Evolutionary conservation across 1,284 basidiomycete genomes (phyloP).

Genomic region (Ustilago curta): DNA sequence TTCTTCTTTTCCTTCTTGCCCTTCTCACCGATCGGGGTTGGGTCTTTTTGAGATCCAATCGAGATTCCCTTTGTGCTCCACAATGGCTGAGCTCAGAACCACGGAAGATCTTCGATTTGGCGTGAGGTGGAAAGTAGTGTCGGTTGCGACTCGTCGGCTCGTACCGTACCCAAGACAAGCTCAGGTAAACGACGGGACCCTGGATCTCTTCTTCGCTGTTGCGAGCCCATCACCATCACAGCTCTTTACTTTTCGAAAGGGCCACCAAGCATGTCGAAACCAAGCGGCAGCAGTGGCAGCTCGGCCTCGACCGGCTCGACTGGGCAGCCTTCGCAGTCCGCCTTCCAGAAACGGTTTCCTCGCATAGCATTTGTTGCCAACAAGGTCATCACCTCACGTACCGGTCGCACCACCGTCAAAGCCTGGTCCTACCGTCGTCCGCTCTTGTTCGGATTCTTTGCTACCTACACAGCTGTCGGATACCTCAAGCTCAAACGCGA

Average conservation of each 20-base stretch:
- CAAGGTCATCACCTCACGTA: conserved; percentile 37
- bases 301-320: conserved; percentile 20
- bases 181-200: neutral
- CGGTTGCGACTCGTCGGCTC: conserved; percentile 25
- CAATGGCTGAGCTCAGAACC: neutral
- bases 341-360: conserved; percentile 40
- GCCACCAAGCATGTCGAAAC: conserved; percentile 19
- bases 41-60: neutral
- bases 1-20: conserved; percentile 5
- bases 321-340: conserved; percentile 2
- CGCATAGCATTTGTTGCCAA: conserved; percentile 41
- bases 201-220: neutral
- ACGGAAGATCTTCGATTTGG: conserved; percentile 13
- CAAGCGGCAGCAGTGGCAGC: conserved; percentile 5
- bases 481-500: conserved; percentile 55
- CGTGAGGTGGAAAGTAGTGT: neutral
- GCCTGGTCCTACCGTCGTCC: conserved; percentile 50
- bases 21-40: conserved; percentile 19
- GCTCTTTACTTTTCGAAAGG: neutral
- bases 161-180: neutral
- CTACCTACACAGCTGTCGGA: conserved; percentile 47
- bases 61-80: neutral
- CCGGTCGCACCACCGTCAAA: conserved; percentile 37
- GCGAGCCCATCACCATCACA: neutral
- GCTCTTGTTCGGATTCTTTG: conserved; percentile 44